Percentiles rank a stretch among this genome's conserved stretches.
phyloP scores from a whole-genome alignment of 345 rosid species.

The Citrus medica region DNA sequence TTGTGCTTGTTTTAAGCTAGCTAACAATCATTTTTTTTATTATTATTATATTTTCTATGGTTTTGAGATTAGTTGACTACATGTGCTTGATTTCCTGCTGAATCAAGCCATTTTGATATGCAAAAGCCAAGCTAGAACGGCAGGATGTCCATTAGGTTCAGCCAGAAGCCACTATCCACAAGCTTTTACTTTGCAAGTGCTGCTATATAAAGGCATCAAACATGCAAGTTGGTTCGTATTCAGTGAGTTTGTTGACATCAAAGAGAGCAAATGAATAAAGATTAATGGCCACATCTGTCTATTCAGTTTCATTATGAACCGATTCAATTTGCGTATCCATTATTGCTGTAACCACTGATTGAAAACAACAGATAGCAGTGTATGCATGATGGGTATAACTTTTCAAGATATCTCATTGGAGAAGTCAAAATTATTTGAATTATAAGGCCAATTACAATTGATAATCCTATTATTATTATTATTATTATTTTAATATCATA shows the following conservation, averaged over 20 bases:
- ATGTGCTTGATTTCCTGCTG: background rate
- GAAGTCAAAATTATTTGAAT: background rate
- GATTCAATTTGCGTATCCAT: background rate
- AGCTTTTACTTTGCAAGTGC: background rate
- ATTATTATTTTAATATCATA: background rate
- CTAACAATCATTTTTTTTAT: background rate
- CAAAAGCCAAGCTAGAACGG: background rate
- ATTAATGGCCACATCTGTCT: background rate
- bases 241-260: background rate
- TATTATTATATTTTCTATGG: too few relatives aligned
- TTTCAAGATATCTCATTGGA: background rate
- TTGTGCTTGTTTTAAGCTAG: background rate
- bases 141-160: too few relatives aligned
- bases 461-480: background rate
- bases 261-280: background rate
- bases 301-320: background rate
- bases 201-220: background rate
- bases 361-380: constrained; percentile 1
- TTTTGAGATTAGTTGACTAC: background rate
- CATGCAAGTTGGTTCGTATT: background rate
- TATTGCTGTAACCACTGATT: background rate
- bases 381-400: background rate
- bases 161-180: background rate
- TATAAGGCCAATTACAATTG: background rate
- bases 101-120: background rate